Evolutionary conservation across 1,284 basidiomycete genomes (phyloP).

Genomic region (Ceratobasidium sp.): DNA sequence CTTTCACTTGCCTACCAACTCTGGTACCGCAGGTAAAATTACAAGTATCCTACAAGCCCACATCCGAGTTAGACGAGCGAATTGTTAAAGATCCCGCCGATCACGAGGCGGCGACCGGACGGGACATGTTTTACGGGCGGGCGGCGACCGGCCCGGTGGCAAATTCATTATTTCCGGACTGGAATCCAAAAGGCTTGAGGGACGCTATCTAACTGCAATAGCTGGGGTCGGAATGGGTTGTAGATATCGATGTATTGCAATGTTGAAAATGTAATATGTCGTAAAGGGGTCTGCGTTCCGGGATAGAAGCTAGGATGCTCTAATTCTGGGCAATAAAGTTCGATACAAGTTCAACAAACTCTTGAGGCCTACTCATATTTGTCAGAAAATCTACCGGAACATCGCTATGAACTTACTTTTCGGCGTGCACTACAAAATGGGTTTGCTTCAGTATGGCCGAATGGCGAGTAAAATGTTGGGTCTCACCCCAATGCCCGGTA

Average conservation of each 20-base stretch:
- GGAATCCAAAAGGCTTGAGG: conserved; percentile 26
- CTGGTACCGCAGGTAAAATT: conserved; percentile 20
- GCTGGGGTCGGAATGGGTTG: neutral
- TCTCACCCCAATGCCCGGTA: conserved; percentile 77
- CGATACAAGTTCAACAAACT: conserved; percentile 42
- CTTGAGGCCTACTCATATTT: conserved; percentile 17
- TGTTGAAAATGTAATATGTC: too few species aligned
- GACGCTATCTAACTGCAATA: conserved; percentile 23
- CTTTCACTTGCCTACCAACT: neutral
- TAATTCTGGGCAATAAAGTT: conserved; percentile 22
- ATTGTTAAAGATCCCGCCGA: conserved; percentile 11
- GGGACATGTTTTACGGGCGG: conserved; percentile 41
- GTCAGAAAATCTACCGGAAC: neutral
- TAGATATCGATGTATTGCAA: neutral
- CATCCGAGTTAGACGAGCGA: conserved; percentile 17
- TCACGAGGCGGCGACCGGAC: conserved; percentile 32
- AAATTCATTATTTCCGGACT: conserved; percentile 24
- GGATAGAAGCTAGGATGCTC: too few species aligned
- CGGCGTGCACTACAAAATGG: conserved; percentile 15
- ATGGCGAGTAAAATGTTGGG: too few species aligned
- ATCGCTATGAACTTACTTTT: conserved; percentile 16
- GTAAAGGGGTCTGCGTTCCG: too few species aligned
- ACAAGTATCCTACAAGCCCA: conserved; percentile 20
- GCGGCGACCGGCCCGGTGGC: conserved; percentile 28
- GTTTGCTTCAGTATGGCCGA: too few species aligned